Evolutionary conservation across 495 filamentous ascomycete species (phyloP).

Genomic region (Cryomyces minteri): DNA sequence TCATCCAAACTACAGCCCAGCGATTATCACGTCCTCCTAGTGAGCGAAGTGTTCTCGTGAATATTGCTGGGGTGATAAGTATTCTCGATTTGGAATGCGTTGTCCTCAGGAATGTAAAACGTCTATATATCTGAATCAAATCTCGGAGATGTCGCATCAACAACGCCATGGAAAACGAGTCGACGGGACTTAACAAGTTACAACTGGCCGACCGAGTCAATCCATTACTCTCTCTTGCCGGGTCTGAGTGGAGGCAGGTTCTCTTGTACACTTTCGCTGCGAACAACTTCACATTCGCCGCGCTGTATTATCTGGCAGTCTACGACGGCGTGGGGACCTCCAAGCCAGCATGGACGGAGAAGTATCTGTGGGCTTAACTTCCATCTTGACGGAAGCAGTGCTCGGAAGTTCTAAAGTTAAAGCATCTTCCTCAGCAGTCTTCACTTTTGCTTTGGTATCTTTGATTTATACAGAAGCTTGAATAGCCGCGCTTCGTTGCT

Average conservation of each 20-base stretch:
- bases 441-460: no score
- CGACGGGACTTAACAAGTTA: background rate
- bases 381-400: no score
- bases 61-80: no score
- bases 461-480: no score
- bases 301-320: background rate
- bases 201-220: background rate
- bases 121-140: background rate
- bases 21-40: no score
- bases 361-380: no score
- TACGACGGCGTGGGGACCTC: background rate
- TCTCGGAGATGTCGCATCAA: background rate
- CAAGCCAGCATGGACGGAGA: background rate
- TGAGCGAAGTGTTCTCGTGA: background rate
- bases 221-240: background rate
- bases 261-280: background rate
- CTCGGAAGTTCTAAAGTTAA: no score
- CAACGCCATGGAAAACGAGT: background rate
- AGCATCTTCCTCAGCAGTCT: no score
- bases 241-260: background rate
- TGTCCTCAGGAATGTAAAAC: background rate
- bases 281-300: background rate
- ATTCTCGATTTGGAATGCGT: no score
- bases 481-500: no score
- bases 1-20: background rate